Evolutionary conservation across 2,329 filamentous ascomycete species (phyloP), one percentile per base, ranked within the genome.

Genomic region (Periconia sp.): DNA sequence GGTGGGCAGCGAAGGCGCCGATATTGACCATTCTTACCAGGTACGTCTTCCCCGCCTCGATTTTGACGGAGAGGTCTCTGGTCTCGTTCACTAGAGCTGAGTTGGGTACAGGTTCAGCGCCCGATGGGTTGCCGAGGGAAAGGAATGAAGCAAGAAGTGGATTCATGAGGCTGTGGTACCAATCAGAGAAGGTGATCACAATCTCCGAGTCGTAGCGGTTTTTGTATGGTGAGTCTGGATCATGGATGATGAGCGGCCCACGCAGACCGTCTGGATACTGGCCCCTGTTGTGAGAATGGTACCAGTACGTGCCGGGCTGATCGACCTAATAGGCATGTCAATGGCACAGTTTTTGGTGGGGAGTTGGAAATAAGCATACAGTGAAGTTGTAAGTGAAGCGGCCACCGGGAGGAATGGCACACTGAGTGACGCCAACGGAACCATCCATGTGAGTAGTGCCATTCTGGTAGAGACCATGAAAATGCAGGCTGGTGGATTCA

Each of bases 391-490:
- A 92, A 1, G 81, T 85, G 56, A 90, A 89, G 0, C 77, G 82
- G 6, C 78, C 75, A 0, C 84, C 84, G 1, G 88, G 85, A 0
- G 83, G 78, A 49, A 92, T 87, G 0, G 56, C 61, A 31, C 72
- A 74, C 47, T 74, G 88, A 0, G 83, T 87, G 6, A 90, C 80
- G 35, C 83, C 86, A 0, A 84, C 78, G 1, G 87, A 82, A 0
- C 89, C 90, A 63, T 93, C 89, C 86, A 91, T 90, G 52, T 81
- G 80, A 54, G 85, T 90, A 0, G 88, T 89, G 11, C 87, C 88
- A 60, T 90, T 90, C 66, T 91, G 88, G 65, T 85, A 91, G 57
- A 93, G 80, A 15, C 90, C 90, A 61, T 93, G 90, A 70, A 89
- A 92, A 67, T 93, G 90, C 6, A 92, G 78, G 37, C 81, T 83